Evolutionary conservation across 805 yeast genomes (phyloP).

Genomic region (Yarrowia sp.): DNA sequence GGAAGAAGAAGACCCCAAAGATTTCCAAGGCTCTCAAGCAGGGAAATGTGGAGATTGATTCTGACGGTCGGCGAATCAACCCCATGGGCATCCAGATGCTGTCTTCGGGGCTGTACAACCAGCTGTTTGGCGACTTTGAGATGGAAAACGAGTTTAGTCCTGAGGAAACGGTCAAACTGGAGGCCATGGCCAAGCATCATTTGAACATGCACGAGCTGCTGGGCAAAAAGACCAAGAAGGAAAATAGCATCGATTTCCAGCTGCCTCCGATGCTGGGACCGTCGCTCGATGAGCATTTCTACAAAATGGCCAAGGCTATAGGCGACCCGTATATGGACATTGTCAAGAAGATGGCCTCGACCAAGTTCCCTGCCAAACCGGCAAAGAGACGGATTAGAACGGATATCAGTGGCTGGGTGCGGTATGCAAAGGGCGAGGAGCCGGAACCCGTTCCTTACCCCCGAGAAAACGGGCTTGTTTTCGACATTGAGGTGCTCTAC

Average conservation of each 20-base stretch:
- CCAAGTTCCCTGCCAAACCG: slow-evolving; percentile 56
- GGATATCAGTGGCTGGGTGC: slow-evolving; percentile 77
- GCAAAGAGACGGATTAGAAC: slow-evolving; percentile 55
- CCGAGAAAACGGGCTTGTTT: slow-evolving; percentile 71
- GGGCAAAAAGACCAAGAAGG: slow-evolving; percentile 72
- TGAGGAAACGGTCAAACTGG: slow-evolving; percentile 46
- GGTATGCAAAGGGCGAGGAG: slow-evolving; percentile 62
- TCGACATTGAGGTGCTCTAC: slow-evolving; percentile 89
- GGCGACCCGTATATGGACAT: slow-evolving; percentile 66
- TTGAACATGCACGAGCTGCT: slow-evolving; percentile 68
- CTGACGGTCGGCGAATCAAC: slow-evolving; percentile 49
- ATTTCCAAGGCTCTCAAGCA: neutral
- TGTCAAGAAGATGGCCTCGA: slow-evolving; percentile 55
- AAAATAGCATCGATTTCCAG: slow-evolving; percentile 58
- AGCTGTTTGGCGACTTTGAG: slow-evolving; percentile 43
- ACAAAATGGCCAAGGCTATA: slow-evolving; percentile 62
- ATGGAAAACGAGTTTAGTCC: neutral
- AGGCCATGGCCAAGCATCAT: slow-evolving; percentile 65
- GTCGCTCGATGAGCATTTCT: slow-evolving; percentile 84
- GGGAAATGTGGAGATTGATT: slow-evolving; percentile 22
- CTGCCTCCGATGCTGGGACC: slow-evolving; percentile 78
- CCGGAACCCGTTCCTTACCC: slow-evolving; percentile 74
- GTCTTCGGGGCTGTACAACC: slow-evolving; percentile 41
- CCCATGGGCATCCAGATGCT: slow-evolving; percentile 50
- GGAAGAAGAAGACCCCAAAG: neutral